Evolutionary conservation across 2,329 filamentous ascomycete species (phyloP).

Genomic region (Lasiodiplodia citricola): DNA sequence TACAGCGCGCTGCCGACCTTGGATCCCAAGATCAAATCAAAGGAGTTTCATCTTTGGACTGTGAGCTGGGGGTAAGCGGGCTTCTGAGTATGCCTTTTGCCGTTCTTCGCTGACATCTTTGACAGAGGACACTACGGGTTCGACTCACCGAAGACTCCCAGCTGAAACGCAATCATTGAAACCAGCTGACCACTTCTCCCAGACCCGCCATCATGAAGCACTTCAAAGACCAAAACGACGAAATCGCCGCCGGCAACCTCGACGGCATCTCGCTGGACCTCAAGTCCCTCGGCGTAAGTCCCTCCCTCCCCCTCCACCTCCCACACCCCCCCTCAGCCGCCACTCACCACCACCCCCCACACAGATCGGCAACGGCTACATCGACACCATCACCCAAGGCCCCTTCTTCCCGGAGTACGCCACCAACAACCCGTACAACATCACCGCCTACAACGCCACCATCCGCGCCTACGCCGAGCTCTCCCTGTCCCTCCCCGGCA

Average conservation of each 20-base stretch:
- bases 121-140: constrained; percentile 55
- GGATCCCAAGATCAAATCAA: constrained; percentile 59
- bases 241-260: constrained; percentile 54
- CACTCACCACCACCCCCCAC: too few species aligned
- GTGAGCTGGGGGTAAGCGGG: constrained; percentile 52
- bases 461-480: constrained; percentile 52
- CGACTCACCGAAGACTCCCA: neutral
- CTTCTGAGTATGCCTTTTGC: neutral
- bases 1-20: constrained; percentile 46
- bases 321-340: too few species aligned
- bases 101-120: neutral
- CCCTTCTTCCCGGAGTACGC: constrained; percentile 56
- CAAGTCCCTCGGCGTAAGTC: constrained; percentile 59
- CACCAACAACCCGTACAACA: constrained; percentile 61
- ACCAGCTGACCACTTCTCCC: constrained; percentile 35
- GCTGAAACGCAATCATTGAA: too few species aligned
- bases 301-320: neutral
- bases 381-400: constrained; percentile 55
- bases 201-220: constrained; percentile 61
- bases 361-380: constrained; percentile 59
- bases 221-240: constrained; percentile 62
- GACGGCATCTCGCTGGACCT: constrained; percentile 58
- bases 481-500: constrained; percentile 51
- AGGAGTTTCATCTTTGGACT: constrained; percentile 60
- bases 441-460: constrained; percentile 54